phyloP scores from a whole-genome alignment of 2,329 filamentous ascomycete genomes.

The Nannizzia gypsea region DNA sequence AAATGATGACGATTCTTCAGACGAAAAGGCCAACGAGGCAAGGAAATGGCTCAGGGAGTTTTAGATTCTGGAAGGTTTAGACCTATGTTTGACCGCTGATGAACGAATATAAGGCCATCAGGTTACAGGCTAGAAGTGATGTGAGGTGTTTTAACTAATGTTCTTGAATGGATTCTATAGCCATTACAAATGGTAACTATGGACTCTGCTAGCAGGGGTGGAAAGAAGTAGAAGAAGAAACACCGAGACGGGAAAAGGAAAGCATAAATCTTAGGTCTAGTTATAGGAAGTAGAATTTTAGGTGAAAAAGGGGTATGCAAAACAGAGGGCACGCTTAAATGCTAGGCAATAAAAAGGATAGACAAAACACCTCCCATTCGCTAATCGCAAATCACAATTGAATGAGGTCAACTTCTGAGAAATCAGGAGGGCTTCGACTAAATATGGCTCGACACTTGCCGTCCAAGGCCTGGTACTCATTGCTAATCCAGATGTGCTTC shows the following conservation, averaged over 20 bases:
- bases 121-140: neutral
- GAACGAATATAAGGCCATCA: no score
- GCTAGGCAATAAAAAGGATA: neutral
- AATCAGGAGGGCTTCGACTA: slow-evolving; percentile 74
- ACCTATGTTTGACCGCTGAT: no score
- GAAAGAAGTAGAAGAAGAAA: neutral
- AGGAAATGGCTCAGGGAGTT: slow-evolving; percentile 28
- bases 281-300: neutral
- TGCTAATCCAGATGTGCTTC: slow-evolving; percentile 80
- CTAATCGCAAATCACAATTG: slow-evolving; percentile 43
- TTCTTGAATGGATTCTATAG: neutral
- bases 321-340: neutral
- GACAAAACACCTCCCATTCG: neutral
- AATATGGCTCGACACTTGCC: slow-evolving; percentile 73
- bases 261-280: neutral
- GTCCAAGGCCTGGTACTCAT: slow-evolving; percentile 80
- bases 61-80: no score
- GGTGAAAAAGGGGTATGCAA: neutral
- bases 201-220: neutral
- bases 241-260: neutral
- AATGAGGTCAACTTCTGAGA: slow-evolving; percentile 78
- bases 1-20: slow-evolving; percentile 19
- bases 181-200: neutral
- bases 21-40: slow-evolving; percentile 20
- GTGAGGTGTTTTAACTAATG: neutral